A percentile compares a stretch with the other conserved stretches of the same genome.
phyloP scores from a whole-genome alignment of 2,329 filamentous ascomycete species.

The Ophiostoma ulmi region DNA sequence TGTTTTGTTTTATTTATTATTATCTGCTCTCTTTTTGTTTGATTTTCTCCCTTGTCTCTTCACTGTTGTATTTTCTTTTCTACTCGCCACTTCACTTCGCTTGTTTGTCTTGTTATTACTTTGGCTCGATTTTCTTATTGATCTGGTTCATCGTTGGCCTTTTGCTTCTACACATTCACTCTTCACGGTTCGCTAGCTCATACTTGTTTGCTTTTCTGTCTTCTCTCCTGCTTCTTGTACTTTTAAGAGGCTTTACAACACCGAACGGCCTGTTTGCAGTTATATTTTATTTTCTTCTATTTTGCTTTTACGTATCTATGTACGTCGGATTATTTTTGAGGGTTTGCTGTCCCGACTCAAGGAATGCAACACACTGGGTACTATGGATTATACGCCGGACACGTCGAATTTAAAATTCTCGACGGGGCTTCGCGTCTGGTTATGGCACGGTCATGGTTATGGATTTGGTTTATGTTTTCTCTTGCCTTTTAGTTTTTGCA shows the following conservation, averaged over 20 bases:
- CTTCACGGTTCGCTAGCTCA: not conserved
- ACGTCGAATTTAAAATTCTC: constrained; percentile 14
- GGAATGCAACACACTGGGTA: constrained; percentile 12
- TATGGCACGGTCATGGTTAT: not conserved
- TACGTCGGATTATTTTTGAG: not conserved
- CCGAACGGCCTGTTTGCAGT: not conserved
- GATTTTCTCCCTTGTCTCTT: not conserved
- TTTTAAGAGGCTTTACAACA: not conserved
- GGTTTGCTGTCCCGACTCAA: not conserved
- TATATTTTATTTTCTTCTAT: not conserved
- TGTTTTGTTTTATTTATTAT: not conserved
- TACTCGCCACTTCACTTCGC: not conserved
- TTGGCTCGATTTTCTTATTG: not conserved
- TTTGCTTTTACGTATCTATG: not conserved
- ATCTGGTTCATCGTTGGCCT: not conserved
- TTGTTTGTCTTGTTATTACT: not conserved
- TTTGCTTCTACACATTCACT: not conserved
- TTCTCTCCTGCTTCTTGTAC: constrained; percentile 2
- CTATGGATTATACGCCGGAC: constrained; percentile 17
- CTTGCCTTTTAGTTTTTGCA: not conserved
- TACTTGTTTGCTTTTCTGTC: not conserved
- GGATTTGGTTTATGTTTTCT: not conserved
- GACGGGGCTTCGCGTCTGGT: constrained; percentile 1
- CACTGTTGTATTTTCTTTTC: not conserved
- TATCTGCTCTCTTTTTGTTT: not conserved